A percentile compares a stretch with the other conserved stretches of the same genome.
Evolutionary conservation across 345 rosid genomes (phyloP).

Genomic region (Raphanus sativus): DNA sequence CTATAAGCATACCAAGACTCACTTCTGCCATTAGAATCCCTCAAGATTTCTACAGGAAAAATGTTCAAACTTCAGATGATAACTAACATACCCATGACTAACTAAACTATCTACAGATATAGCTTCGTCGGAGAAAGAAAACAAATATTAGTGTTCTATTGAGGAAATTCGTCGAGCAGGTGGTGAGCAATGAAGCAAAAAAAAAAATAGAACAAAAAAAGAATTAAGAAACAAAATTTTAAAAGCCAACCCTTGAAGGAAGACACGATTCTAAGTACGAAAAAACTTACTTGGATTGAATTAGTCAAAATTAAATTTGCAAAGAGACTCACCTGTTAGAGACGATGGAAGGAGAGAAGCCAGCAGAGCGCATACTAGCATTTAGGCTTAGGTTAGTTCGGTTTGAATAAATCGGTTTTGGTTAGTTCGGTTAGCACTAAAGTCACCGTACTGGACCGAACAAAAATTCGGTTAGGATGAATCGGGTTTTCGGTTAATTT

Average conservation of each 20-base stretch:
- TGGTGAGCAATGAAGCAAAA: too few relatives aligned
- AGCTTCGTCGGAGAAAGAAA: background rate
- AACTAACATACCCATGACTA: background rate
- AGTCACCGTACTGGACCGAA: too few relatives aligned
- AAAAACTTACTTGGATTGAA: too few relatives aligned
- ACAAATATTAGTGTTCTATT: background rate
- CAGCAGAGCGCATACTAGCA: background rate
- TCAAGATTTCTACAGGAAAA: background rate
- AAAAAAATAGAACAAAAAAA: too few relatives aligned
- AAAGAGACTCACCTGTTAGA: background rate
- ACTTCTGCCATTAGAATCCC: slow-evolving; percentile 59
- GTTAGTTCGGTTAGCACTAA: too few relatives aligned
- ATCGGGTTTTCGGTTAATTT: background rate
- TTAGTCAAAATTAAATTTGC: too few relatives aligned
- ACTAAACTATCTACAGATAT: too few relatives aligned
- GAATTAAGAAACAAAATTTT: background rate
- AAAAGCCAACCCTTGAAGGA: background rate
- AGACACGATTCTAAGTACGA: background rate
- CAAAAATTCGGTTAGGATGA: background rate
- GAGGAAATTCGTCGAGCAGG: background rate
- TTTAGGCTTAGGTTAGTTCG: background rate
- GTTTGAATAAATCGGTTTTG: too few relatives aligned
- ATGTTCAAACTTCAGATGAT: background rate
- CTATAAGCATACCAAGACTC: slow-evolving; percentile 78
- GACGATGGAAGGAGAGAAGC: background rate